A percentile compares a stretch with the other conserved stretches of the same genome.
These are phyloP conservation scores for Peronospora destructor DNA, from an alignment of 352 stramenopile species.

Conservation along the genomic window DNA sequence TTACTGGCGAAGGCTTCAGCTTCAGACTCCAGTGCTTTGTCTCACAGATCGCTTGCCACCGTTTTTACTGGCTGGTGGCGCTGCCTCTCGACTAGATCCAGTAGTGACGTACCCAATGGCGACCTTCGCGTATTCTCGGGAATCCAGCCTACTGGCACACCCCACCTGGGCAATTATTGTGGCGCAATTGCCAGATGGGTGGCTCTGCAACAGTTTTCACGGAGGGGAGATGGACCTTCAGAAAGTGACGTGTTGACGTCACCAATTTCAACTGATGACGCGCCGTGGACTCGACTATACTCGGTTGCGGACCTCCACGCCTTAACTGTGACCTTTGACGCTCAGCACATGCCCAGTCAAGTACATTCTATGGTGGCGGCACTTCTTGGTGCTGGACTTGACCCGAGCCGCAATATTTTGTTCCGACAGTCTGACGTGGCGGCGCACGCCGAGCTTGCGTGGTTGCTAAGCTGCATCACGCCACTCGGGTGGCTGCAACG, in stretches of 20 bases:
- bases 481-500: conserved; percentile 96
- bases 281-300: conserved; percentile 30
- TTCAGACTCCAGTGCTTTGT: not conserved
- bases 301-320: conserved; percentile 96
- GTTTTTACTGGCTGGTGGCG: not conserved
- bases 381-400: conserved; percentile 91
- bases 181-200: conserved; percentile 98
- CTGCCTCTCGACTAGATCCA: conserved; percentile 5
- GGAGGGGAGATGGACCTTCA: conserved; percentile 11
- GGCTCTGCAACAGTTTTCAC: conserved; percentile 77
- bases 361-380: conserved; percentile 89
- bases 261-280: conserved; percentile 15
- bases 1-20: not conserved
- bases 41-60: not conserved
- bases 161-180: conserved; percentile 98
- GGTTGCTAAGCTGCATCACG: conserved; percentile 95
- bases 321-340: conserved; percentile 95
- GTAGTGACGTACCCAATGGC: conserved; percentile 2
- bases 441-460: conserved; percentile 93
- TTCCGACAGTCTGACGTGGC: conserved; percentile 80
- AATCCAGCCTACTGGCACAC: conserved; percentile 96
- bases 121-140: conserved; percentile 89
- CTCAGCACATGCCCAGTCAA: conserved; percentile 77
- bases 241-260: conserved; percentile 16
- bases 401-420: conserved; percentile 61